phyloP scores from a whole-genome alignment of 2,329 filamentous ascomycete genomes.

The Pseudocercospora eumusae region DNA sequence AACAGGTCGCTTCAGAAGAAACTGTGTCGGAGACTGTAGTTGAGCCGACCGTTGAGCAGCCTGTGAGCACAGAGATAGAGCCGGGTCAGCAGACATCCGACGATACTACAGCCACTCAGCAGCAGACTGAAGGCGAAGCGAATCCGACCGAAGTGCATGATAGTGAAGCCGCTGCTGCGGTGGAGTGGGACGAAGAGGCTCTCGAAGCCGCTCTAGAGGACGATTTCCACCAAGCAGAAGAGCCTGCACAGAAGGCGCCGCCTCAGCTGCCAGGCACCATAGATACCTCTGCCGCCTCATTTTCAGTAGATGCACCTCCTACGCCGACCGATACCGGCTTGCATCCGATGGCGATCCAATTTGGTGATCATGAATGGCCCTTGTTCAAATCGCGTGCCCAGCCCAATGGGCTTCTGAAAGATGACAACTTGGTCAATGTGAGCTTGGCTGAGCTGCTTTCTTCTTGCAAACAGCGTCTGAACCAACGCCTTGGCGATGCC shows the following conservation, averaged over 20 bases:
- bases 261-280: constrained; percentile 22
- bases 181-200: not conserved
- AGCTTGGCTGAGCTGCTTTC: constrained; percentile 58
- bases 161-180: not conserved
- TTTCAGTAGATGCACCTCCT: constrained; percentile 31
- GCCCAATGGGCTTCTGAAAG: constrained; percentile 58
- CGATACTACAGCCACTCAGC: not conserved
- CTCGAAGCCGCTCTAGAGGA: constrained; percentile 7
- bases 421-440: constrained; percentile 56
- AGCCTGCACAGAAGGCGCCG: constrained; percentile 8
- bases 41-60: not conserved
- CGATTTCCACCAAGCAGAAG: constrained; percentile 10
- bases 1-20: not conserved
- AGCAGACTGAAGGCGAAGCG: not conserved
- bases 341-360: constrained; percentile 57
- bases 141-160: not conserved
- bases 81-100: not conserved
- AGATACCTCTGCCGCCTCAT: constrained; percentile 14
- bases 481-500: constrained; percentile 55
- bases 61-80: not conserved
- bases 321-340: constrained; percentile 42
- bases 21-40: not conserved
- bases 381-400: constrained; percentile 59
- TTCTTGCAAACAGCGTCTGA: constrained; percentile 50
- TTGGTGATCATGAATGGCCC: constrained; percentile 57